Conservation (phyloP, 2,329 filamentous ascomycete genomes). For the Lasiodiplodia hormozganensis region DNA sequence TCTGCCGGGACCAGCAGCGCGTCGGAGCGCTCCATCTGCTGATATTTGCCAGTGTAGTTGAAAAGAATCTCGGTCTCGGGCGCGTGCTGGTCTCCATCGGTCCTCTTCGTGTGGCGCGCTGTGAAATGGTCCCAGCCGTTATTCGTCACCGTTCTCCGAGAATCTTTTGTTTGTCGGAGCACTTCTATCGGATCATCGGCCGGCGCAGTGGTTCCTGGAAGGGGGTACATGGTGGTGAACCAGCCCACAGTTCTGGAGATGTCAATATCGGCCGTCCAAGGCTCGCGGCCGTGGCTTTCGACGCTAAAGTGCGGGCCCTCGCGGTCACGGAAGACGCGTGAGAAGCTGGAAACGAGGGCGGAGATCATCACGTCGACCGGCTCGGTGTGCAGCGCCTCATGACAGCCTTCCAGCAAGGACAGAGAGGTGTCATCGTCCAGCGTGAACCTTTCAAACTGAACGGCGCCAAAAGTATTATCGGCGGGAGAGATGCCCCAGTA, state of each 20-base stretch:
- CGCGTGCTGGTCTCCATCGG: too few relatives aligned
- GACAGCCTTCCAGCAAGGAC: not conserved
- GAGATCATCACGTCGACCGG: slow-evolving; percentile 34
- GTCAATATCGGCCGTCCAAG: slow-evolving; percentile 55
- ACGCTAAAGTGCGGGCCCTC: slow-evolving; percentile 57
- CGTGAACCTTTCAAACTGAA: not conserved
- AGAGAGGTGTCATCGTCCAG: not conserved
- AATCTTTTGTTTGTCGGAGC: too few relatives aligned
- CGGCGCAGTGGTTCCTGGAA: too few relatives aligned
- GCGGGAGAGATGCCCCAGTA: not conserved
- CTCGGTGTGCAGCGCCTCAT: not conserved
- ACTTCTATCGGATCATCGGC: too few relatives aligned
- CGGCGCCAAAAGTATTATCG: not conserved
- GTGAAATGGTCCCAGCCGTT: too few relatives aligned
- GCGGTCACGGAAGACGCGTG: slow-evolving; percentile 62
- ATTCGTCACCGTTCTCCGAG: too few relatives aligned
- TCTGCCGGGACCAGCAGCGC: too few relatives aligned
- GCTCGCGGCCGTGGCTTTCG: slow-evolving; percentile 46
- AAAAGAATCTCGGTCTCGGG: too few relatives aligned
- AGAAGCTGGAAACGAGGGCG: slow-evolving; percentile 63
- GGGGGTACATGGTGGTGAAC: slow-evolving; percentile 56
- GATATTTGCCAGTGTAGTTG: too few relatives aligned
- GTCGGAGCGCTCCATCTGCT: too few relatives aligned
- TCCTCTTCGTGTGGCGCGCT: too few relatives aligned
- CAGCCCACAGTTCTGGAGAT: slow-evolving; percentile 65